phyloP scores from a whole-genome alignment of 441 rosid genomes.

The Kokia cookei region DNA sequence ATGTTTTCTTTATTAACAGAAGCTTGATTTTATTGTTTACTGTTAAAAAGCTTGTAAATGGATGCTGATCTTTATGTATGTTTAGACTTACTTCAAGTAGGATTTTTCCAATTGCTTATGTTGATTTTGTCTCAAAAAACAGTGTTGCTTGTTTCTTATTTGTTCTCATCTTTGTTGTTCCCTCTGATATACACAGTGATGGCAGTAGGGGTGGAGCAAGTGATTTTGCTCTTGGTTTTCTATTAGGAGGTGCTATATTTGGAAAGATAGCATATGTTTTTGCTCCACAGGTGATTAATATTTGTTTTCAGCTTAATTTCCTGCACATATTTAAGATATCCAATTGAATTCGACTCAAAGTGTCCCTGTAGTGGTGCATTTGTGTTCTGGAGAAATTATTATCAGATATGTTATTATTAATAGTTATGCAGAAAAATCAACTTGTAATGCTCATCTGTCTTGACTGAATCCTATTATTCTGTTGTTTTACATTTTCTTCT shows the following conservation, averaged over 20 bases:
- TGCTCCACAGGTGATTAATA: conserved; percentile 79
- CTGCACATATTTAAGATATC: neutral
- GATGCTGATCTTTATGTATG: neutral
- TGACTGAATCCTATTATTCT: neutral
- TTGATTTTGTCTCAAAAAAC: neutral
- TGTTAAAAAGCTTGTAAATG: neutral
- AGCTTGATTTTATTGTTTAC: neutral
- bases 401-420: neutral
- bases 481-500: neutral
- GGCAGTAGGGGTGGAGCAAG: conserved; percentile 53
- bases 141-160: neutral
- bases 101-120: neutral
- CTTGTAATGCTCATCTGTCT: neutral
- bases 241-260: conserved; percentile 76
- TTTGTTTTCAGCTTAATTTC: conserved; percentile 2
- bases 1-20: neutral
- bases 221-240: conserved; percentile 86
- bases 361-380: neutral
- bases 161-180: neutral
- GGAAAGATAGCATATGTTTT: conserved; percentile 79
- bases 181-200: conserved; percentile 32
- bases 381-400: neutral
- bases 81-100: neutral
- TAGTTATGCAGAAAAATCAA: neutral
- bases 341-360: neutral